phyloP scores from a whole-genome alignment of 108 stramenopile species.

The Nannochloropsis gaditana region DNA sequence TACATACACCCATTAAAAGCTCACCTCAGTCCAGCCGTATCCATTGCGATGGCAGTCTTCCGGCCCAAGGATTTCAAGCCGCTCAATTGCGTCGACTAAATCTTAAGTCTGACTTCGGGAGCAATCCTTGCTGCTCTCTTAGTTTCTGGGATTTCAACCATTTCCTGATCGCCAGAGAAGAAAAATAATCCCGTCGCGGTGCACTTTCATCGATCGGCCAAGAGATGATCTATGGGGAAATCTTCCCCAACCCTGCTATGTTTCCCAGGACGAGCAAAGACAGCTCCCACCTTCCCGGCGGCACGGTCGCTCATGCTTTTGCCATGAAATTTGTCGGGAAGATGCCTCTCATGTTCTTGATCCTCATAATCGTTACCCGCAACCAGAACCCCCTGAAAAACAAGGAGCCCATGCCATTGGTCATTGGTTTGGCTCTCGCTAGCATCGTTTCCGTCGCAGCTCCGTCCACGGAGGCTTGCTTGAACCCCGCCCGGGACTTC shows the following conservation, averaged over 20 bases:
- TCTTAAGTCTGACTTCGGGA: neutral
- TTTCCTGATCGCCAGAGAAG: neutral
- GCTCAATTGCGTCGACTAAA: neutral
- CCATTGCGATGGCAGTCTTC: conserved; percentile 4
- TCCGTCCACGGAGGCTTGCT: conserved; percentile 3
- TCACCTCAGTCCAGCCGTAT: conserved; percentile 24
- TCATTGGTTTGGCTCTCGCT: neutral
- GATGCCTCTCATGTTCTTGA: neutral
- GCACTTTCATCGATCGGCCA: neutral
- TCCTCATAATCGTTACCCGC: neutral
- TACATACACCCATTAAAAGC: neutral
- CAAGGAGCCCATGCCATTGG: neutral
- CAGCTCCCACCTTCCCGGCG: neutral
- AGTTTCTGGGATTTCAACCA: neutral
- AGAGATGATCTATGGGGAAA: conserved; percentile 18
- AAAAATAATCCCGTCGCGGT: neutral
- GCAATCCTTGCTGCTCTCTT: neutral
- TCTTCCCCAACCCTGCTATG: conserved; percentile 25
- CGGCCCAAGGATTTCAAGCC: neutral
- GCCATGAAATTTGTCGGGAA: neutral
- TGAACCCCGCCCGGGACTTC: conserved; percentile 27
- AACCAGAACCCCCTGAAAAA: neutral
- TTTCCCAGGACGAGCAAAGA: neutral
- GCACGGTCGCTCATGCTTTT: neutral
- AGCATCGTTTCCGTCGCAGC: neutral